phyloP scores from a whole-genome alignment of 805 yeast genomes.

The Saccharomycodes ludwigii region DNA sequence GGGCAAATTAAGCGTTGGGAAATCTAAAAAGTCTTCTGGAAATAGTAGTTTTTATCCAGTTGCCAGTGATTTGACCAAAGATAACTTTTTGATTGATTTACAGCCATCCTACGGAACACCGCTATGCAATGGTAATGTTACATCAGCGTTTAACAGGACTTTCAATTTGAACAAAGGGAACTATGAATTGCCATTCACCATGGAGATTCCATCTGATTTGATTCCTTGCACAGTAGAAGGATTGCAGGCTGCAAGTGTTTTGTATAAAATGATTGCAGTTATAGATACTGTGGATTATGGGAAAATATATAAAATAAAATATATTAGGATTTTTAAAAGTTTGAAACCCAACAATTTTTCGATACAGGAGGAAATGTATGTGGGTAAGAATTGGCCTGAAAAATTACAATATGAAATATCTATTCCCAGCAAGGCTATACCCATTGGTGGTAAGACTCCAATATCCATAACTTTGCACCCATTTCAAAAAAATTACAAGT shows the following conservation, averaged over 20 bases:
- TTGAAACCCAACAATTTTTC: constrained; percentile 62
- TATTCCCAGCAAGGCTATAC: constrained; percentile 76
- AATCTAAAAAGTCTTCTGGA: background rate
- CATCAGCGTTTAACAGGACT: background rate
- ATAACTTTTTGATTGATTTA: background rate
- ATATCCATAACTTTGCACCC: constrained; percentile 66
- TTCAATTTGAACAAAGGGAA: constrained; percentile 47
- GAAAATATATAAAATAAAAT: constrained; percentile 25
- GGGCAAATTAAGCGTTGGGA: constrained; percentile 3
- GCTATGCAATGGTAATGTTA: background rate
- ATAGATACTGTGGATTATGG: constrained; percentile 33
- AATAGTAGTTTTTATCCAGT: background rate
- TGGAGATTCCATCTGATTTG: constrained; percentile 62
- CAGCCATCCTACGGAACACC: background rate
- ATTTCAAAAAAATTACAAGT: constrained; percentile 57
- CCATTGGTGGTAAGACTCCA: constrained; percentile 68
- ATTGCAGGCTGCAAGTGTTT: constrained; percentile 59
- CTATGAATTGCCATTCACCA: constrained; percentile 76
- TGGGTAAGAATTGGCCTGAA: constrained; percentile 83
- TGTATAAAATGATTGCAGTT: constrained; percentile 63
- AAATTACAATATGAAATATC: constrained; percentile 80
- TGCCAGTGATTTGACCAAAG: background rate
- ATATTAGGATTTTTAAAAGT: constrained; percentile 70
- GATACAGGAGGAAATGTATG: constrained; percentile 63
- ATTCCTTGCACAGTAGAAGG: constrained; percentile 87